A percentile compares a stretch with the other conserved stretches of the same genome.
Conservation (phyloP, 1,139 yeast genomes). For the Pichia sp. region DNA sequence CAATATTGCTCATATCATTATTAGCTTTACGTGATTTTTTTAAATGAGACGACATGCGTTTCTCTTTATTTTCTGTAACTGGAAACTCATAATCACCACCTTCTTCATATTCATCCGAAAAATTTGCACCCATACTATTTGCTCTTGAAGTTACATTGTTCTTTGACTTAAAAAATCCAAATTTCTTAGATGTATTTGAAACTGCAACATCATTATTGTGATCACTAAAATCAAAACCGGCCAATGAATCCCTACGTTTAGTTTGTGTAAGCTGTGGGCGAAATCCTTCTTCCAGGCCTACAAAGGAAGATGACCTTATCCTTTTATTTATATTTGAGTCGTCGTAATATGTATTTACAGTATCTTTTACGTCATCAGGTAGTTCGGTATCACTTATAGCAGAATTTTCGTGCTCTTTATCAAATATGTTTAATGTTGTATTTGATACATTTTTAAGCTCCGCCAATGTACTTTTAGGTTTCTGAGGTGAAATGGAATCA, state of each 20-base stretch:
- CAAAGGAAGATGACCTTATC: constrained; percentile 1
- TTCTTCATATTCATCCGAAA: not conserved
- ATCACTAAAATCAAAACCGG: constrained; percentile 5
- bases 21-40: not conserved
- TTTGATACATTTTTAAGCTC: constrained; percentile 2
- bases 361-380: not conserved
- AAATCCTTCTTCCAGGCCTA: constrained; percentile 9
- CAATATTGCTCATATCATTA: constrained; percentile 3
- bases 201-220: constrained; percentile 4
- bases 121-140: not conserved
- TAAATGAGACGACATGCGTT: constrained; percentile 2
- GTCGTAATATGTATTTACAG: constrained; percentile 1
- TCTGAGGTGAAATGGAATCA: not conserved
- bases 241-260: not conserved
- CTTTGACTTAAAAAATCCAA: not conserved
- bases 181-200: constrained; percentile 1
- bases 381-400: not conserved
- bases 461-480: not conserved
- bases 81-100: constrained; percentile 7
- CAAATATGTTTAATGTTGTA: constrained; percentile 2
- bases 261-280: not conserved
- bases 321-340: constrained; percentile 4
- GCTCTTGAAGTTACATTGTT: not conserved
- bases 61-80: not conserved
- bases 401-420: not conserved